Evolutionary conservation across 1,139 yeast genomes (phyloP), one percentile per base, ranked within the genome.

Genomic region (Meyerozyma guilliermondii): DNA sequence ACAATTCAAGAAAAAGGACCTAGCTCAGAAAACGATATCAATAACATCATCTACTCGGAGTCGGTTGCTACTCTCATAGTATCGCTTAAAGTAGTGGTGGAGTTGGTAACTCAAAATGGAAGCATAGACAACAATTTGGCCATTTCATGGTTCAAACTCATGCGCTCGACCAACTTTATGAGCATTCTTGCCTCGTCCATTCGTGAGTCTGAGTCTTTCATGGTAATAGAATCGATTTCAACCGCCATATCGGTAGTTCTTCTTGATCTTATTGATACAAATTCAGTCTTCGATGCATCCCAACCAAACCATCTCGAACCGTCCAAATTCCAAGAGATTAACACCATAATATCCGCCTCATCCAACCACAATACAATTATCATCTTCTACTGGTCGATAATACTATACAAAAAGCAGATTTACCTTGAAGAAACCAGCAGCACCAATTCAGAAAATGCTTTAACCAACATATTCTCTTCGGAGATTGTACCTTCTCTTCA

Each of bases 351-450:
- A 13, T 53, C 63, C 0, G 58, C 65, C 9, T 49, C 63, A 2
- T 35, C 50, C 20, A 62, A 61, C 40, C 44, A 50, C 11, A 77
- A 79, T 46, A 62, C 87, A 1, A 65, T 83, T 4, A 63, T 82
- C 1, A 59, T 78, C 40, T 83, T 85, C 52, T 76, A 81, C 27
- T 88, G 96, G 95, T 78, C 87, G 10, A 76, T 86, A 17, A 63
- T 83, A 5, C 56, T 83, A 7, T 80, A 80, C 50, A 67, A 83
- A 41, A 80, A 83, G 47, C 68, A 74, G 4, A 65, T 74, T 35
- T 59, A 78, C 24, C 57, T 78, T 11, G 74, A 75, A 42, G 81
- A 76, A 41, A 48, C 53, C 28, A 62, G 67, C 2, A 20, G 38
- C 7, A 40, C 50, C 6, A 39, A 20, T 45, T 33, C 40, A 3